Conservation (phyloP, 345 rosid species). For the Stellera chamaejasme region DNA sequence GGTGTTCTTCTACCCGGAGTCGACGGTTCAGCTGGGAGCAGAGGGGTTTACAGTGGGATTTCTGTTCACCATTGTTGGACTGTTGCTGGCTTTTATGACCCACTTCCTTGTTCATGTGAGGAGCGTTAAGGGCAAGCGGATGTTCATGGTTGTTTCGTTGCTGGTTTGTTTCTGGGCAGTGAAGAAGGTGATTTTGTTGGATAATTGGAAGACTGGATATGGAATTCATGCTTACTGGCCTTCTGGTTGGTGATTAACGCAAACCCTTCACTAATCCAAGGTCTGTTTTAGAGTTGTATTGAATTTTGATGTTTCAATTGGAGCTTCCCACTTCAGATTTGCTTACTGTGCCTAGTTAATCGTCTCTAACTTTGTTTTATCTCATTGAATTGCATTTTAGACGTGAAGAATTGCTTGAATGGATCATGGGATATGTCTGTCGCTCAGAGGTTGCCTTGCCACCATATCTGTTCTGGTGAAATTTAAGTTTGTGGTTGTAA, state of each 20-base stretch:
- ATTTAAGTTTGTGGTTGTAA: too few relatives aligned
- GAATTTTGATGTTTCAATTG: too few relatives aligned
- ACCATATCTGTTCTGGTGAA: too few relatives aligned
- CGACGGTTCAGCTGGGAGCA: conserved; percentile 66
- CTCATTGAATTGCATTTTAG: too few relatives aligned
- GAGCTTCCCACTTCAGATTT: too few relatives aligned
- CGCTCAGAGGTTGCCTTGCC: too few relatives aligned
- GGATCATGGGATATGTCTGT: too few relatives aligned
- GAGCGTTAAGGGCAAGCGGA: conserved; percentile 39
- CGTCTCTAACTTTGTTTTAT: too few relatives aligned
- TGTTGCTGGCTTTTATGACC: conserved; percentile 51
- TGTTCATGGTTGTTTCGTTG: conserved; percentile 36
- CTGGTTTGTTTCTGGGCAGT: conserved; percentile 63
- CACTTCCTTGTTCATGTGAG: conserved; percentile 48
- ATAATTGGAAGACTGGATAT: conserved; percentile 85
- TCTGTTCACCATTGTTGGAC: conserved; percentile 64
- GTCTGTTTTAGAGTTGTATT: too few relatives aligned
- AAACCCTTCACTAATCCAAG: too few relatives aligned
- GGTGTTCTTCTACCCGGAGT: conserved; percentile 59
- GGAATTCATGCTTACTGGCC: conserved; percentile 74
- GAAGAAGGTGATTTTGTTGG: conserved; percentile 51
- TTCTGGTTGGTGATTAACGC: conserved; percentile 16
- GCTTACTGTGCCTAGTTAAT: too few relatives aligned
- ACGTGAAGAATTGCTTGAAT: too few relatives aligned
- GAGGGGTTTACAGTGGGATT: conserved; percentile 76